These are phyloP conservation scores for Colletotrichum cordylinicola DNA, from an alignment of 2,329 filamentous ascomycete species.

Conservation along the genomic window DNA sequence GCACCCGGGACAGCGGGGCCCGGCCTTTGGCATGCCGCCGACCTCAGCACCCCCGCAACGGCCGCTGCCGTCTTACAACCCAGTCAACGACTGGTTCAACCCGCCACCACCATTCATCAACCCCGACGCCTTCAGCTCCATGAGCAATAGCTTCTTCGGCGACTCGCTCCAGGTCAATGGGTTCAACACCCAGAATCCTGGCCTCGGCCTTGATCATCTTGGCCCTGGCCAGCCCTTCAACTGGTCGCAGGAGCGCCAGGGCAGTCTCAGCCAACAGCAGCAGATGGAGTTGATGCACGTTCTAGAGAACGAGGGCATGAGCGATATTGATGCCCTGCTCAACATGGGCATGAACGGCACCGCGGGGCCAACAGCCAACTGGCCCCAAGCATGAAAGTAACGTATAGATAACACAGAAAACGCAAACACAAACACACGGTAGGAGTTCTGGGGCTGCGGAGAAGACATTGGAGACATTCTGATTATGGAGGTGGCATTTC, in stretches of 20 bases:
- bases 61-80: slow-evolving; percentile 46
- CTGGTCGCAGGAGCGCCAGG: slow-evolving; percentile 60
- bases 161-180: slow-evolving; percentile 31
- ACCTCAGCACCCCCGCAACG: slow-evolving; percentile 40
- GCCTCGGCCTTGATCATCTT: slow-evolving; percentile 34
- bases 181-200: slow-evolving; percentile 21
- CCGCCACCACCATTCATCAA: slow-evolving; percentile 59
- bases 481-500: neutral
- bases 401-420: neutral
- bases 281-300: slow-evolving; percentile 84
- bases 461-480: neutral
- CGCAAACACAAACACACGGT: neutral
- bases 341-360: slow-evolving; percentile 37
- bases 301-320: slow-evolving; percentile 72
- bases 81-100: slow-evolving; percentile 56
- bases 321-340: slow-evolving; percentile 66
- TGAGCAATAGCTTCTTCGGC: slow-evolving; percentile 47
- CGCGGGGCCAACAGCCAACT: neutral
- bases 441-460: neutral
- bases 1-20: slow-evolving; percentile 27
- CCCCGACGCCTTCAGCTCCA: slow-evolving; percentile 53
- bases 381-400: slow-evolving; percentile 1
- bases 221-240: slow-evolving; percentile 29
- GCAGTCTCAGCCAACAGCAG: slow-evolving; percentile 78
- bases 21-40: slow-evolving; percentile 46